Percentiles rank a stretch among this genome's conserved stretches.
Evolutionary conservation across 2,329 filamentous ascomycete species (phyloP).

Genomic region (Didymella segeticola): DNA sequence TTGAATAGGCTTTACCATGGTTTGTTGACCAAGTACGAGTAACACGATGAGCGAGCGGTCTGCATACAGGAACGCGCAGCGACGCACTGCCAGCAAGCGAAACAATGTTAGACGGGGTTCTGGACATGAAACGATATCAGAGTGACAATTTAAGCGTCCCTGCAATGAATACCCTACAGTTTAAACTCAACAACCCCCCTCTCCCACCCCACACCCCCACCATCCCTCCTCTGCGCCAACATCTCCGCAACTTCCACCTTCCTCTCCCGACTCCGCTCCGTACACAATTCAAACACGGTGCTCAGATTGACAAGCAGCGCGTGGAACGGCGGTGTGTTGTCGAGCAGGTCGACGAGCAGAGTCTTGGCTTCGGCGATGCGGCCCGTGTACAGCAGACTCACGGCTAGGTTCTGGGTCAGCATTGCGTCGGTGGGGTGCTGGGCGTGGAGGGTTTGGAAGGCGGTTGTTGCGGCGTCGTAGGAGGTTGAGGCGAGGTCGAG

Average conservation of each 20-base stretch:
- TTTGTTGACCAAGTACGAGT: no score
- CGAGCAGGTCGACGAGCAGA: slow-evolving; percentile 71
- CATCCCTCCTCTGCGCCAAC: slow-evolving; percentile 66
- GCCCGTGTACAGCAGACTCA: slow-evolving; percentile 83
- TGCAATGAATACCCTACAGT: slow-evolving; percentile 62
- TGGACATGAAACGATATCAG: no score
- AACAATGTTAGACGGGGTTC: no score
- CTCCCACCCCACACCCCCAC: slow-evolving; percentile 68
- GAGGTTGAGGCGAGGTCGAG: slow-evolving; percentile 79
- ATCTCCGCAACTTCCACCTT: slow-evolving; percentile 76
- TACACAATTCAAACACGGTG: slow-evolving; percentile 91
- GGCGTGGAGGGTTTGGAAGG: slow-evolving; percentile 64
- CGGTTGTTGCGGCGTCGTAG: slow-evolving; percentile 67
- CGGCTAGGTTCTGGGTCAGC: slow-evolving; percentile 80
- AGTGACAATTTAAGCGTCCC: background rate
- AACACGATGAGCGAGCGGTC: no score
- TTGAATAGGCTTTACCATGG: no score
- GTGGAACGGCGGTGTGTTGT: slow-evolving; percentile 67
- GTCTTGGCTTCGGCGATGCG: slow-evolving; percentile 68
- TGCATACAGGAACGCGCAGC: no score
- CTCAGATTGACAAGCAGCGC: slow-evolving; percentile 87
- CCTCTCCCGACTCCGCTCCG: slow-evolving; percentile 72
- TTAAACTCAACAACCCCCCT: slow-evolving; percentile 78
- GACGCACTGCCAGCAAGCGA: no score
- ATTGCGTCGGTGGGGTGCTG: slow-evolving; percentile 67